Base-by-base conservation (phyloP, 345 rosid genomes). In the Moricandia moricandioides region DNA sequence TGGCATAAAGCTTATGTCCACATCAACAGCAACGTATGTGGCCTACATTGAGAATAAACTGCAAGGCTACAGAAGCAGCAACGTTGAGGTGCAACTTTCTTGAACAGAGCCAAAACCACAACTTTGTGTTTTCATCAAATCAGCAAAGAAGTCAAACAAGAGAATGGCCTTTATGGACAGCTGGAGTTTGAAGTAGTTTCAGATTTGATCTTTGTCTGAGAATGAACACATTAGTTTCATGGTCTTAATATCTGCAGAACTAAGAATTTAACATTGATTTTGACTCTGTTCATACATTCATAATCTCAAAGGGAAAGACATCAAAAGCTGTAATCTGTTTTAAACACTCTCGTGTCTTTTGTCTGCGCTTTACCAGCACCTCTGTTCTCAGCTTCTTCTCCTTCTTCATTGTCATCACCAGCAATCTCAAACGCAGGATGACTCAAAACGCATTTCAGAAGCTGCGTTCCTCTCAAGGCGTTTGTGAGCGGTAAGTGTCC, bases 401-500 rank as follows among this genome's bases (percentile, higher is more conserved):
- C 72, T 4, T 70, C 81, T 21, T 70, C 81, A 11, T 29, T 39
- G 4, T 65, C 79, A 49, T 79, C 88, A 18, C 78, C 89, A 27
- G 29, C 83, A 0, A 57, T 55, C 67, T 65, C 86, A 83, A 95
- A 95, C 43, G 97, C 96, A 0, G 96, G 97, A 79, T 95, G 99
- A 47, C 67, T 90, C 6, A 95, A 80, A 65, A 95, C 82, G 67
- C 85, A 31, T 62, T 35, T 86, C n/a, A 95, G 81, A 78, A 95
- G 72, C 81, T 80, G 97, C 3, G 88, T 90, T 12, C 99, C 99
- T 76, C 99, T 84, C 7, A 95, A 83, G 1, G 99, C 97, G 77
- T 95, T 95, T 1, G 99, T 95, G 55, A 95, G 80, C 10, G 99
- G 99, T 85, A 95, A 69, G 57, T 95, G 99, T 3, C 97, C 99